Conservation (phyloP, 2,329 filamentous ascomycete genomes). For the Hymenoscyphus infarciens region DNA sequence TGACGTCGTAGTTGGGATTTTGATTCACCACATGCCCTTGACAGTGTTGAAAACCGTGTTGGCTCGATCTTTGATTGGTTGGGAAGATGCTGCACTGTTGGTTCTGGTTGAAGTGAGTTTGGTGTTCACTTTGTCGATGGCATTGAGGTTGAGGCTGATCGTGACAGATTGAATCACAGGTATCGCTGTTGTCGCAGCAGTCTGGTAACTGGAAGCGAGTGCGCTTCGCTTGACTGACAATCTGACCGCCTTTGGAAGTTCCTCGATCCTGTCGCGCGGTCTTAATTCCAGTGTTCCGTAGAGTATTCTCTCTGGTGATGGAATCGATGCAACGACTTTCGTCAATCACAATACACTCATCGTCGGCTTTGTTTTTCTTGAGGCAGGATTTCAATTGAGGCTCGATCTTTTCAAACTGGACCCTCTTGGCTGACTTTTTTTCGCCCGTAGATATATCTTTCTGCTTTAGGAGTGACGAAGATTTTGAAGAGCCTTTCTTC, state of each 20-base stretch:
- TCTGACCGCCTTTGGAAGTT: not conserved
- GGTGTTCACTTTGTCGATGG: not conserved
- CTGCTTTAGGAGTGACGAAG: not conserved
- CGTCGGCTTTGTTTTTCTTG: not conserved
- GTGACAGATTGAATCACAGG: not conserved
- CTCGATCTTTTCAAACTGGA: not conserved
- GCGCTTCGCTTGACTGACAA: not conserved
- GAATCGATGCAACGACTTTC: not conserved
- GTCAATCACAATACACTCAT: not conserved
- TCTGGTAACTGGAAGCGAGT: not conserved
- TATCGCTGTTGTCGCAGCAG: not conserved
- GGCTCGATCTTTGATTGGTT: too few species aligned
- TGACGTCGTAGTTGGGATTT: not conserved
- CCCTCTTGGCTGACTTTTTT: not conserved
- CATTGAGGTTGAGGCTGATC: not conserved
- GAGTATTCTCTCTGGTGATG: slow-evolving; percentile 9
- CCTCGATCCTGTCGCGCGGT: not conserved
- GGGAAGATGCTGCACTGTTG: too few species aligned
- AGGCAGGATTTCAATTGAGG: not conserved
- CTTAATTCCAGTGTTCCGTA: slow-evolving; percentile 3
- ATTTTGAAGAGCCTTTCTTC: not conserved
- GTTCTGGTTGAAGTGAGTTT: not conserved
- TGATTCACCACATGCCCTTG: not conserved
- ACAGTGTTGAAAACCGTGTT: not conserved
- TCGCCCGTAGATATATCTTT: not conserved